phyloP scores from a whole-genome alignment of 2,329 filamentous ascomycete species.

The Ambrosiella cleistominuta region DNA sequence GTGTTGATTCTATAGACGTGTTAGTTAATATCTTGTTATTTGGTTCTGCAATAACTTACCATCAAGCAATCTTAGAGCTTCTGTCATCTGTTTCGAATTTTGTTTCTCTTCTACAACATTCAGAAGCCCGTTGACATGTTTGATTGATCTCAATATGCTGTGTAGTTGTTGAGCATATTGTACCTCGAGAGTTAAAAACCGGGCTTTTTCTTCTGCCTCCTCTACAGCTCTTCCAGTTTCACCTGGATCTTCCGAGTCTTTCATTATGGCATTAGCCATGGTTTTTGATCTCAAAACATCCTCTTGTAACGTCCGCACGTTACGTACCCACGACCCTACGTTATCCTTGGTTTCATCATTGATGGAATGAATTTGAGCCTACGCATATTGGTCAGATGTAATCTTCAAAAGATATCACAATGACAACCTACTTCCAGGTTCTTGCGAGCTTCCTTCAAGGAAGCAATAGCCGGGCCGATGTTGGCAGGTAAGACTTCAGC shows the following conservation, averaged over 20 bases:
- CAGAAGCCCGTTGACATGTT: conserved; percentile 41
- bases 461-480: conserved; percentile 24
- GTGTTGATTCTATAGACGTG: conserved; percentile 31
- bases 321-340: conserved; percentile 69
- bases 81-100: conserved; percentile 35
- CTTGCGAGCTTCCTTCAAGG: conserved; percentile 21
- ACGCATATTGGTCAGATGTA: background rate
- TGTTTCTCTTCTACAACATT: conserved; percentile 41
- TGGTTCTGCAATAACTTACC: conserved; percentile 22
- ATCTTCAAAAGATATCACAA: background rate
- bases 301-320: conserved; percentile 67
- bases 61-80: conserved; percentile 39
- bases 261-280: conserved; percentile 65
- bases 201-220: conserved; percentile 35
- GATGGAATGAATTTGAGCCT: conserved; percentile 56
- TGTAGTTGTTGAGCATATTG: conserved; percentile 41
- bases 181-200: conserved; percentile 40
- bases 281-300: conserved; percentile 69
- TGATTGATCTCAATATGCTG: conserved; percentile 32
- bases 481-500: conserved; percentile 23
- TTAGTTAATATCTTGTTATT: background rate
- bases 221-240: conserved; percentile 34
- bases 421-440: conserved; percentile 23
- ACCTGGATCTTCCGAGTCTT: conserved; percentile 49
- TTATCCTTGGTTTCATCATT: conserved; percentile 63